Conservation (phyloP, 2,329 filamentous ascomycete species). For the Penicillium sp. region DNA sequence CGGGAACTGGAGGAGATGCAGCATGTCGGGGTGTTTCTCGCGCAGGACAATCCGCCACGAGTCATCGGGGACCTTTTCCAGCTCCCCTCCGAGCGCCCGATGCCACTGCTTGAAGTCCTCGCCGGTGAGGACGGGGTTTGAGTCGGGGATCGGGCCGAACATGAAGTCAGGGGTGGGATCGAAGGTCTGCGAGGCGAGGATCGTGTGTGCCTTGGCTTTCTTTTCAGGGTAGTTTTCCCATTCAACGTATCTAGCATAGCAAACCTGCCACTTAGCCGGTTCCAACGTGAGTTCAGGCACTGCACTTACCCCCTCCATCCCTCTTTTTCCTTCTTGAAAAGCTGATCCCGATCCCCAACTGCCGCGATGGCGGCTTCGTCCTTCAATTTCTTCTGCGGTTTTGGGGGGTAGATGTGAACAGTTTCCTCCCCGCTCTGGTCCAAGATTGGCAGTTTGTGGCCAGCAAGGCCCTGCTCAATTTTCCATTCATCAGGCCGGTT, state of each 20-base stretch:
- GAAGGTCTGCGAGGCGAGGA: constrained; percentile 60
- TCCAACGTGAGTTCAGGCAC: too few relatives aligned
- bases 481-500: constrained; percentile 57
- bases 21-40: constrained; percentile 65
- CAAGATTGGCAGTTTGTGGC: constrained; percentile 52
- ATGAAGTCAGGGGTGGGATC: constrained; percentile 59
- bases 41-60: constrained; percentile 61
- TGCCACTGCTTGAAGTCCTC: constrained; percentile 65
- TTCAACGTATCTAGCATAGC: constrained; percentile 59
- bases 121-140: constrained; percentile 63
- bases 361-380: constrained; percentile 45
- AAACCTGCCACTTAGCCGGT: neutral
- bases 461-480: constrained; percentile 58
- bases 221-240: constrained; percentile 74
- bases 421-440: constrained; percentile 51
- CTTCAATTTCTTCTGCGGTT: constrained; percentile 18
- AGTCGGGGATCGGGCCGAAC: constrained; percentile 58
- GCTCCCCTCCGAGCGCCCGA: constrained; percentile 55
- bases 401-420: constrained; percentile 17
- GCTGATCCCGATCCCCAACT: constrained; percentile 44
- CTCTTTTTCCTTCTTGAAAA: constrained; percentile 48
- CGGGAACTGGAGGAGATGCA: constrained; percentile 66
- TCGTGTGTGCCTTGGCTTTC: constrained; percentile 62
- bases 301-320: neutral
- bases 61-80: constrained; percentile 59